A percentile compares a stretch with the other conserved stretches of the same genome.
These are phyloP conservation scores for Cucurbita pepo DNA, from an alignment of 306 rosid genomes.

Conservation along the genomic window DNA sequence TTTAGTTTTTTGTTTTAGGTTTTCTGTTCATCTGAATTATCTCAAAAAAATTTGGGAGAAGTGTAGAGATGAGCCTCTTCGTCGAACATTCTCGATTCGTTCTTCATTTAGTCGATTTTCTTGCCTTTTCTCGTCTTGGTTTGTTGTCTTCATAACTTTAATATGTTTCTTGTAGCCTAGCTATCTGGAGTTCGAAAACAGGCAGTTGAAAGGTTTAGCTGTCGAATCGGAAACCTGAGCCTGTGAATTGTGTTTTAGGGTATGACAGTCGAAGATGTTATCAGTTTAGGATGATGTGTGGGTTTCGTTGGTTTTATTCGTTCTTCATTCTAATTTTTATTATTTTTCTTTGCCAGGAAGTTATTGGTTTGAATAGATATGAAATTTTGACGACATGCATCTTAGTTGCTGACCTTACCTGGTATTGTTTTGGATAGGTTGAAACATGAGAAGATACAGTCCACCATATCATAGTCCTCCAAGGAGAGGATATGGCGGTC, in stretches of 20 bases:
- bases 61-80: not conserved
- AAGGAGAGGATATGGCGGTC: slow-evolving; percentile 75
- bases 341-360: not conserved
- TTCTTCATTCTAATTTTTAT: not conserved
- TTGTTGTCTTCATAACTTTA: not conserved
- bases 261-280: not conserved
- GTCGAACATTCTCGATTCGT: not conserved
- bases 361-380: not conserved
- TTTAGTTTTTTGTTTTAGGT: not conserved
- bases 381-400: not conserved
- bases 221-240: not conserved
- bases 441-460: slow-evolving; percentile 68
- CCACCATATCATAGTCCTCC: slow-evolving; percentile 95
- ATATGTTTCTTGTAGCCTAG: not conserved
- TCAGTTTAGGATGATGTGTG: not conserved
- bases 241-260: not conserved
- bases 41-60: not conserved
- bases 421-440: not conserved
- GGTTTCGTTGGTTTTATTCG: not conserved
- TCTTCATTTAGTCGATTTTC: not conserved
- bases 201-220: not conserved
- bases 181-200: not conserved
- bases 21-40: not conserved
- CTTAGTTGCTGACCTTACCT: not conserved
- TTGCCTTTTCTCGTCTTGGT: not conserved